Percentiles rank a stretch among this genome's conserved stretches.
Evolutionary conservation across 495 filamentous ascomycete species (phyloP).

Genomic region (Podospora fimiseda): DNA sequence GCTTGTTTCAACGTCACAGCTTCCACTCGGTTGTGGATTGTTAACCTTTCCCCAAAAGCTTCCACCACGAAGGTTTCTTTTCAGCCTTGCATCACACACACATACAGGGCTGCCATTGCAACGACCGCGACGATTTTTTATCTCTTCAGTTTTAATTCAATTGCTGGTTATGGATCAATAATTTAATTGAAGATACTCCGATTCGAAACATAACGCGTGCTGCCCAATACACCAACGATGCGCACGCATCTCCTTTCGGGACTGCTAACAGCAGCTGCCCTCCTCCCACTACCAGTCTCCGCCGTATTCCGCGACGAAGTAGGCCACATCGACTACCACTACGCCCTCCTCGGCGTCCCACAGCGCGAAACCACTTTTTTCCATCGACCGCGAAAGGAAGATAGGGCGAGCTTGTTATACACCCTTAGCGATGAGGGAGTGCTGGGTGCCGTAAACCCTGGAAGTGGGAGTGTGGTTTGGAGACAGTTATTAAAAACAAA

Average conservation of each 20-base stretch:
- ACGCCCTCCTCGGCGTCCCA: slow-evolving; percentile 78
- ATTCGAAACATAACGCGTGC: no score
- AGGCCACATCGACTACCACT: slow-evolving; percentile 87
- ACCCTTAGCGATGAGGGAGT: slow-evolving; percentile 77
- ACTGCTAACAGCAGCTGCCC: slow-evolving; percentile 25
- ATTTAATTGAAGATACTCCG: no score
- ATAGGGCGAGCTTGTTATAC: slow-evolving; percentile 84
- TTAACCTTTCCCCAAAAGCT: neutral
- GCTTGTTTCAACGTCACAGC: slow-evolving; percentile 18
- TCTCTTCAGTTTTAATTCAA: no score
- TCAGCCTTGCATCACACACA: no score
- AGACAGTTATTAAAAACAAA: slow-evolving; percentile 48
- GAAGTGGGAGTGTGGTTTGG: slow-evolving; percentile 79
- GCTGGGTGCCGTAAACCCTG: slow-evolving; percentile 83
- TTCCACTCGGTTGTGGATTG: neutral
- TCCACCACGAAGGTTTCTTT: neutral
- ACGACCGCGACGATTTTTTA: no score
- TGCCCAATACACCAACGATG: no score
- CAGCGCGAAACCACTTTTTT: slow-evolving; percentile 85
- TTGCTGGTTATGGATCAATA: no score
- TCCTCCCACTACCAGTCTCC: slow-evolving; percentile 34
- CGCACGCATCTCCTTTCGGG: neutral
- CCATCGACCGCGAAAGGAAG: slow-evolving; percentile 71
- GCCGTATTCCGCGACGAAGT: slow-evolving; percentile 90
- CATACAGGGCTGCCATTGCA: no score